Evolutionary conservation across 192 early-diverging fungal genomes (phyloP).

Genomic region (Chytriomyces hyalinus): DNA sequence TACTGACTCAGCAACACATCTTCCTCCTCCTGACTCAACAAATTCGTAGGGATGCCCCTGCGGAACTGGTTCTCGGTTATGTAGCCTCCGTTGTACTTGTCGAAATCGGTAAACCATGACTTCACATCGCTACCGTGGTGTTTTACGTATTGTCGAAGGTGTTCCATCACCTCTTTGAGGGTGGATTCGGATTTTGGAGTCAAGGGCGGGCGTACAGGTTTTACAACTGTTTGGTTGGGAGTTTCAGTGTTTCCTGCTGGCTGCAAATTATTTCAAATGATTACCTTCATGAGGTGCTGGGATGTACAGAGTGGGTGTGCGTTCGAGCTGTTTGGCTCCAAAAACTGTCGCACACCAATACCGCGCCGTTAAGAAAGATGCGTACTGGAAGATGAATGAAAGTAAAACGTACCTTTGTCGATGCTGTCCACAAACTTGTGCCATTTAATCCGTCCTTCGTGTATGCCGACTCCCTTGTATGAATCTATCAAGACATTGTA

Average conservation of each 20-base stretch:
- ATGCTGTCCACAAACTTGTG: conserved; percentile 57
- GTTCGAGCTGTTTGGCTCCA: conserved; percentile 52
- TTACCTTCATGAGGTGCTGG: conserved; percentile 50
- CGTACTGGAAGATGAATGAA: conserved; percentile 1
- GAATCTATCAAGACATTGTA: conserved; percentile 41
- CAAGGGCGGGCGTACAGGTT: conserved; percentile 45
- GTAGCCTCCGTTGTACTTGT: conserved; percentile 60
- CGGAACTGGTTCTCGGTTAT: conserved; percentile 63
- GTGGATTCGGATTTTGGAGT: conserved; percentile 43
- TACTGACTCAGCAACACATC: conserved; percentile 54
- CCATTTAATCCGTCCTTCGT: conserved; percentile 50
- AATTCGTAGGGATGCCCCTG: conserved; percentile 56
- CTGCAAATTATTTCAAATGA: not conserved
- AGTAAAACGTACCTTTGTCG: conserved; percentile 51
- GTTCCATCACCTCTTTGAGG: conserved; percentile 48
- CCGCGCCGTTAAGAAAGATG: not conserved
- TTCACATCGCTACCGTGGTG: conserved; percentile 64
- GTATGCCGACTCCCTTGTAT: conserved; percentile 39
- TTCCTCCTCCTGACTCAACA: conserved; percentile 54
- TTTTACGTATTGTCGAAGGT: conserved; percentile 54
- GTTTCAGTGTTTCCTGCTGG: not conserved
- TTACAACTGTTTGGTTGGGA: conserved; percentile 42
- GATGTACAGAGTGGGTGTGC: conserved; percentile 49
- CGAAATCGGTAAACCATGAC: conserved; percentile 67
- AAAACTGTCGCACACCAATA: conserved; percentile 46